A percentile compares a stretch with the other conserved stretches of the same genome.
Conservation (phyloP, 805 yeast genomes). For the Metschnikowia picachoensis region DNA sequence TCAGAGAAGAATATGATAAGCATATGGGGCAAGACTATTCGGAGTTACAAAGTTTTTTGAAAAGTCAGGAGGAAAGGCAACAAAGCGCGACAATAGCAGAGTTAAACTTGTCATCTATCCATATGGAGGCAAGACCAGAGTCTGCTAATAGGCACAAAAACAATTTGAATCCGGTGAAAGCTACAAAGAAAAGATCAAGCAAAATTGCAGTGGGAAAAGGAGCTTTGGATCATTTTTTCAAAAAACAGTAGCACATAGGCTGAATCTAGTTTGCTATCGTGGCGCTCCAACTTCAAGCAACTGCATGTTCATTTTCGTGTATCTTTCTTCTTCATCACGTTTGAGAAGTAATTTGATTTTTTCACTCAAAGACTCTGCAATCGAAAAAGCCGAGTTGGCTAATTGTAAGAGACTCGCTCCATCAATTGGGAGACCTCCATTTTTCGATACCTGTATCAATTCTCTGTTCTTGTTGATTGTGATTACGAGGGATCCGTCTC, state of each 20-base stretch:
- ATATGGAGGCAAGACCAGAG: slow-evolving; percentile 19
- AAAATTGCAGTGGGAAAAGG: slow-evolving; percentile 58
- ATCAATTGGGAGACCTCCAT: slow-evolving; percentile 85
- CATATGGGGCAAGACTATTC: slow-evolving; percentile 20
- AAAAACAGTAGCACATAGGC: slow-evolving; percentile 26
- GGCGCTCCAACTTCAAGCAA: slow-evolving; percentile 36
- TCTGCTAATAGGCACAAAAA: slow-evolving; percentile 5
- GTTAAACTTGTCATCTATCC: slow-evolving; percentile 22
- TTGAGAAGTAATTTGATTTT: slow-evolving; percentile 54
- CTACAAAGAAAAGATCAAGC: slow-evolving; percentile 25
- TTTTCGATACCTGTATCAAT: slow-evolving; percentile 82
- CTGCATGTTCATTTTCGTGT: slow-evolving; percentile 29
- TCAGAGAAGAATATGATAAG: slow-evolving; percentile 22
- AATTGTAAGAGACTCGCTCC: slow-evolving; percentile 66
- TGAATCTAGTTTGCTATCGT: slow-evolving; percentile 16
- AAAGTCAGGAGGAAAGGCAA: slow-evolving; percentile 16
- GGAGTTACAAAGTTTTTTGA: slow-evolving; percentile 18
- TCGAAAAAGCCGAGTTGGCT: slow-evolving; percentile 57
- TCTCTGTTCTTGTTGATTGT: slow-evolving; percentile 89
- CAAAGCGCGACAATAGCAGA: slow-evolving; percentile 26
- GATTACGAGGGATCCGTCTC: slow-evolving; percentile 77
- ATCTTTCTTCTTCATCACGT: slow-evolving; percentile 49
- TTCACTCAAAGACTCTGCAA: slow-evolving; percentile 63
- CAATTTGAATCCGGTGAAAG: slow-evolving; percentile 21
- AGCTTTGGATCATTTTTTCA: slow-evolving; percentile 67